Evolutionary conservation across 2,329 filamentous ascomycete species (phyloP).

Genomic region (Neopestalotiopsis sp.): DNA sequence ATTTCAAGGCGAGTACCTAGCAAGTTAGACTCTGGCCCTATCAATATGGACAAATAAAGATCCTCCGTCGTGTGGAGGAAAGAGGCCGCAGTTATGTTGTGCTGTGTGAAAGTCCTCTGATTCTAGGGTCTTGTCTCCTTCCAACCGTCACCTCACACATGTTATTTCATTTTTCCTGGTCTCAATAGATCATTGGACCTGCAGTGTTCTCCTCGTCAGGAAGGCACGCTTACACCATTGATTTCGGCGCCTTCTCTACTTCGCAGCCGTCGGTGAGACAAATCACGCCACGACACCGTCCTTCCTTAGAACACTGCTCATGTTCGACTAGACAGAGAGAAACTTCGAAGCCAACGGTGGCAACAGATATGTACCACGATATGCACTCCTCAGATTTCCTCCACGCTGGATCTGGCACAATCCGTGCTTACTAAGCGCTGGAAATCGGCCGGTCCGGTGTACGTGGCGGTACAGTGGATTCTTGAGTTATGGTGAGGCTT

Average conservation of each 20-base stretch:
- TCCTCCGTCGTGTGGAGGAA: no score
- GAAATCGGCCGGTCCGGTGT: background rate
- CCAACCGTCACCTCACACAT: no score
- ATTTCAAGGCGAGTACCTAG: background rate
- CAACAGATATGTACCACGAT: background rate
- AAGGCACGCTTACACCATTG: no score
- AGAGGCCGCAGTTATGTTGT: no score
- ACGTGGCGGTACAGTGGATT: background rate
- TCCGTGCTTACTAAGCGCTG: background rate
- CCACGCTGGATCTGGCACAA: background rate
- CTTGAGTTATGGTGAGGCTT: background rate
- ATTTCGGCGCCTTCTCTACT: no score
- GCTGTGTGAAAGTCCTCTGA: no score
- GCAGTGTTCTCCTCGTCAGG: no score
- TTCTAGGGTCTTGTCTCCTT: no score
- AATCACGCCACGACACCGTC: no score
- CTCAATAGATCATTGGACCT: background rate
- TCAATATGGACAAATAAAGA: conserved; percentile 11
- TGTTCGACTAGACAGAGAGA: background rate
- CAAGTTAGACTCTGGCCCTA: background rate
- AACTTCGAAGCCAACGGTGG: background rate
- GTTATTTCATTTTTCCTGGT: background rate
- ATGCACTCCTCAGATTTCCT: background rate
- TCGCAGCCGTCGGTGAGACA: no score
- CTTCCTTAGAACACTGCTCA: background rate